Evolutionary conservation across 768 basidiomycete genomes (phyloP).

Genomic region (Coprinellus micaceus): DNA sequence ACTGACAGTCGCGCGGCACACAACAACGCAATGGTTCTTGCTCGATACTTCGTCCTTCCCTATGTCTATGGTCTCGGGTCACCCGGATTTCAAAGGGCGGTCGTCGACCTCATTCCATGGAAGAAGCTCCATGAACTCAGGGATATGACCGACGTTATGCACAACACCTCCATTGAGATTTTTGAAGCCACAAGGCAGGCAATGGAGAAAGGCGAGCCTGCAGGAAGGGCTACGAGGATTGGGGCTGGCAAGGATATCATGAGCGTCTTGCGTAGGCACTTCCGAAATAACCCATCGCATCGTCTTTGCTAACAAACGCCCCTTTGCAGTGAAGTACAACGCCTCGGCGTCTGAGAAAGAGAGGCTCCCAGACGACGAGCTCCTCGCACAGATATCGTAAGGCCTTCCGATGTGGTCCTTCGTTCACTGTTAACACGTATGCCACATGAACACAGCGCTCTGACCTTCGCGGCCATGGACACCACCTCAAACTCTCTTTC

Average conservation of each 20-base stretch:
- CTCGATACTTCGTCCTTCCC: conserved; percentile 14
- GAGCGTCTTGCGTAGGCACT: conserved; percentile 35
- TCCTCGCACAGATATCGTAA: conserved; percentile 31
- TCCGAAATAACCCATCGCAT: no score
- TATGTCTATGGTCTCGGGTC: conserved; percentile 20
- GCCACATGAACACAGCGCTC: conserved; percentile 11
- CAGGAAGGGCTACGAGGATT: conserved; percentile 26
- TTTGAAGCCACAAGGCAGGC: conserved; percentile 31
- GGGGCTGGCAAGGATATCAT: conserved; percentile 41
- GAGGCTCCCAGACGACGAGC: conserved; percentile 29
- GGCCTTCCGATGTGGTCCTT: background rate
- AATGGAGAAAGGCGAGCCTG: conserved; percentile 27
- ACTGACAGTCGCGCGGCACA: background rate
- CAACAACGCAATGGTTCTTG: background rate
- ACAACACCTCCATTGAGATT: conserved; percentile 30
- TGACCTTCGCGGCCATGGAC: conserved; percentile 24
- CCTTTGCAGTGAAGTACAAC: conserved; percentile 34
- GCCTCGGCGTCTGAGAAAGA: conserved; percentile 26
- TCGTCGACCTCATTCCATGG: conserved; percentile 1
- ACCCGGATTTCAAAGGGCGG: conserved; percentile 23
- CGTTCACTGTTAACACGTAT: background rate
- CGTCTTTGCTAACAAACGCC: background rate
- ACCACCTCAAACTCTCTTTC: conserved; percentile 21
- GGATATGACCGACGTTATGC: conserved; percentile 30
- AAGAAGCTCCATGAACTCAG: conserved; percentile 1